Conservation (phyloP, 1,284 basidiomycete genomes). For the Erythrobasidium hasegawianum region DNA sequence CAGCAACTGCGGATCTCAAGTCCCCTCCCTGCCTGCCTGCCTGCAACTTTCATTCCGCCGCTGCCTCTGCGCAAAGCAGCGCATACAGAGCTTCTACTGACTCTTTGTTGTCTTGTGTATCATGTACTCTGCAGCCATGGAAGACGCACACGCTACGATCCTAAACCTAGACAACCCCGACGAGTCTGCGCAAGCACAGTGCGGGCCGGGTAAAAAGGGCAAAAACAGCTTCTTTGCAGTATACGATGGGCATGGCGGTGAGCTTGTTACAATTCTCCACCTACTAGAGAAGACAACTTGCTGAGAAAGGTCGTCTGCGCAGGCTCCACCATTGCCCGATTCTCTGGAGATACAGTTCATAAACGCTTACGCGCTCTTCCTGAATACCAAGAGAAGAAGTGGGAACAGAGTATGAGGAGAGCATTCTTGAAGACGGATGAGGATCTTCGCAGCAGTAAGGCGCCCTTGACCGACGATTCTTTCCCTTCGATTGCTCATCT, state of each 20-base stretch:
- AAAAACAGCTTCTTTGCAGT: constrained; percentile 82
- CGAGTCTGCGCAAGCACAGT: constrained; percentile 51
- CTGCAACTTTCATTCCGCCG: no score
- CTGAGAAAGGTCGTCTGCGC: background rate
- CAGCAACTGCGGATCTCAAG: no score
- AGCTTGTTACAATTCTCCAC: constrained; percentile 45
- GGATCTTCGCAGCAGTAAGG: constrained; percentile 77
- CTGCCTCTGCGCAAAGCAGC: no score
- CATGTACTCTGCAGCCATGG: constrained; percentile 78
- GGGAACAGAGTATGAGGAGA: constrained; percentile 73
- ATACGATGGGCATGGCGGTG: constrained; percentile 97
- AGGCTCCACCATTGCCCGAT: constrained; percentile 87
- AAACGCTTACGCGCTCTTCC: constrained; percentile 70
- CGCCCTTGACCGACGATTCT: background rate
- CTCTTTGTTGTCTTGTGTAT: constrained; percentile 22
- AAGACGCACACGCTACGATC: constrained; percentile 88
- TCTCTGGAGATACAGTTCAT: constrained; percentile 84
- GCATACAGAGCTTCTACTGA: background rate
- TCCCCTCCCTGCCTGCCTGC: no score
- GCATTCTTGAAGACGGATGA: constrained; percentile 94
- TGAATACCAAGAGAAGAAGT: constrained; percentile 66
- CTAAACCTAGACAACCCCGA: constrained; percentile 60
- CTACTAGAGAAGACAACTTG: background rate
- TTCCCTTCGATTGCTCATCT: constrained; percentile 13
- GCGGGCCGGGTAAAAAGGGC: constrained; percentile 51